Evolutionary conservation across 345 rosid species (phyloP).

Genomic region (Populus ilicifolia): DNA sequence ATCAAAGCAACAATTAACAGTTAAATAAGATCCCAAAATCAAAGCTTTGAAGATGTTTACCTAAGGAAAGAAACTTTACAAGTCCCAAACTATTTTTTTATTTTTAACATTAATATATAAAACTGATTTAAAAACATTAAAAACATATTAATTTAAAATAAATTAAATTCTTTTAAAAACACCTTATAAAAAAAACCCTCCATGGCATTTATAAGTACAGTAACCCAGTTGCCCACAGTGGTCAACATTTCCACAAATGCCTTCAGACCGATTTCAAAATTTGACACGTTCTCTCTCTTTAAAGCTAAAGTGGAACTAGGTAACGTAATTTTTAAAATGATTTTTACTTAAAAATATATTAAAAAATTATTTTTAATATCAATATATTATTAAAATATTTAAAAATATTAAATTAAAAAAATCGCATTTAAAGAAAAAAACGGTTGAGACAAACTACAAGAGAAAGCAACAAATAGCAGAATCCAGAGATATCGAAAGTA

Average conservation of each 20-base stretch:
- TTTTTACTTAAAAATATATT: too few species aligned
- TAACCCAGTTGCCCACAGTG: constrained; percentile 19
- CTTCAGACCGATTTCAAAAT: constrained; percentile 19
- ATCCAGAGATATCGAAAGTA: constrained; percentile 27
- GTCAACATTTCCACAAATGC: constrained; percentile 18
- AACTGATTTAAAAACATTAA: too few species aligned
- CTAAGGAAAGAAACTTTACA: constrained; percentile 8
- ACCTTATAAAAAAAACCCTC: too few species aligned
- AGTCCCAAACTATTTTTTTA: background rate
- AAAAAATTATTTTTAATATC: too few species aligned
- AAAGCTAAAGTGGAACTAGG: too few species aligned
- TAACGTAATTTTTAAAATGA: too few species aligned
- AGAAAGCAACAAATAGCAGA: constrained; percentile 10
- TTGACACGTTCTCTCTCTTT: background rate
- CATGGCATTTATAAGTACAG: constrained; percentile 38
- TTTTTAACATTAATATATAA: too few species aligned
- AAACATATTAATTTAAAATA: too few species aligned
- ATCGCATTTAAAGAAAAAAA: too few species aligned
- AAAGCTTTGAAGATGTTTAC: background rate
- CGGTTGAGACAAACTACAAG: background rate
- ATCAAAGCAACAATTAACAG: background rate
- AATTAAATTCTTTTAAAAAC: too few species aligned
- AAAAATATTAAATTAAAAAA: too few species aligned
- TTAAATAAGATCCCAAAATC: constrained; percentile 28
- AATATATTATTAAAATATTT: too few species aligned